Base-by-base conservation (phyloP, 1,284 basidiomycete species). In the Kalmanozyma brasiliensis region DNA sequence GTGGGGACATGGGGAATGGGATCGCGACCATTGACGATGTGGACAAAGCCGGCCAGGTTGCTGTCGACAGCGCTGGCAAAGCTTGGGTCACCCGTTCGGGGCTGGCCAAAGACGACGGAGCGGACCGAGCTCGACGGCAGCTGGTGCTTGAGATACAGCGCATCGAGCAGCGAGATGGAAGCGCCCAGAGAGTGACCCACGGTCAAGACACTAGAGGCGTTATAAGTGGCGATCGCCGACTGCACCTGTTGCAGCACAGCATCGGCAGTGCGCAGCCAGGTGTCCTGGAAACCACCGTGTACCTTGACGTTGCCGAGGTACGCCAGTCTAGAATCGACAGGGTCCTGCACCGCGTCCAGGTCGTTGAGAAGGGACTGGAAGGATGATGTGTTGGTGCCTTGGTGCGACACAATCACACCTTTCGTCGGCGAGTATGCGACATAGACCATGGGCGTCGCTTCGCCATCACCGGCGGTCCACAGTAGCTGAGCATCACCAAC, bases 131-230 rank as follows among this genome's bases (percentile, higher is more conserved):
- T 59, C 30, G 43, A 62, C 4, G 52, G 53, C 36, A 62, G 49
- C 45, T 59, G 53, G 35, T 66, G 52, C 30, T 71, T 52, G 40
- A 79, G 52, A 44, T 74, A 74, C 16, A 71, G 64, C 6, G 73
- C 59, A 19, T 74, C 69, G 20, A 76, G 42, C 8, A 73, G 58
- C 20, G 66, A 60, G 40, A 79, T 69, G 11, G 74, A 38, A n/a
- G 74, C 77, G 24, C 77, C 76, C 19, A 78, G 69, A 32, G 76
- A 78, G 60, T 78, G 77, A 11, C 77, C 76, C 6, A 70, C 55
- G 13, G 75, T 53, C 23, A 76, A 57, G 7, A 78, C 55, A 17
- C 47, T 19, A 11, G 63, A 30, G 16, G 65, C 67, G 1, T 69
- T 66, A 49, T 75, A 49, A 3, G 38, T 16, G n/a, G 49, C 17